Evolutionary conservation across 2,329 filamentous ascomycete species (phyloP).

Genomic region (Ceratocystiopsis brevicomis): DNA sequence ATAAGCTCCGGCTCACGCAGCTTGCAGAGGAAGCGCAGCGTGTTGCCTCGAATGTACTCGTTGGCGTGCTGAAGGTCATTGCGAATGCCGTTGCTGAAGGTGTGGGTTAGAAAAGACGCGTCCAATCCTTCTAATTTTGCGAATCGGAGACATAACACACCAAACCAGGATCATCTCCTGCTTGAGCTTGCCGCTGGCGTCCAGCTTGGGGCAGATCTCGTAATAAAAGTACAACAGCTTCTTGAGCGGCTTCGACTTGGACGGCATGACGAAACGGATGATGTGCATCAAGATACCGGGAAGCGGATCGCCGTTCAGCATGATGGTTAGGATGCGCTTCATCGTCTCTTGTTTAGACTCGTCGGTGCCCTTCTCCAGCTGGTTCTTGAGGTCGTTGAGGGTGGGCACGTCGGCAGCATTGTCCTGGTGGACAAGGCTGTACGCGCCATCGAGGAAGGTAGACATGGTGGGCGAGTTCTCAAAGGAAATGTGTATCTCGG

Average conservation of each 20-base stretch:
- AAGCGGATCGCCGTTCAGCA: slow-evolving; percentile 97
- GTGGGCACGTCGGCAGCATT: slow-evolving; percentile 85
- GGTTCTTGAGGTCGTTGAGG: slow-evolving; percentile 76
- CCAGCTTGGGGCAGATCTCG: slow-evolving; percentile 93
- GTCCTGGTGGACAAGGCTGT: slow-evolving; percentile 95
- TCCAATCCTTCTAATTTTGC: not conserved
- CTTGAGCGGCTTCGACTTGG: slow-evolving; percentile 89
- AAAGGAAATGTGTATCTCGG: not conserved
- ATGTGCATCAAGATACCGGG: slow-evolving; percentile 96
- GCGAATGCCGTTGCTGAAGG: slow-evolving; percentile 74
- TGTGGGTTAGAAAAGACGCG: slow-evolving; percentile 11
- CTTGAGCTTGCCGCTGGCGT: slow-evolving; percentile 83
- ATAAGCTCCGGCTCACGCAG: slow-evolving; percentile 88
- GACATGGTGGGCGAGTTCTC: slow-evolving; percentile 47
- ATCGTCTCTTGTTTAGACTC: slow-evolving; percentile 88
- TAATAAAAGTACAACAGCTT: slow-evolving; percentile 99
- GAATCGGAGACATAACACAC: slow-evolving; percentile 27
- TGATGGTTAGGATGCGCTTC: slow-evolving; percentile 89
- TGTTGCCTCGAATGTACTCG: slow-evolving; percentile 96
- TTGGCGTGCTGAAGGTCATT: slow-evolving; percentile 95
- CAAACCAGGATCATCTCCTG: slow-evolving; percentile 99
- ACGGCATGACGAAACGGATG: slow-evolving; percentile 98
- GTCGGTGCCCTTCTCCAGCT: slow-evolving; percentile 85
- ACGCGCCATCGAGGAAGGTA: slow-evolving; percentile 82
- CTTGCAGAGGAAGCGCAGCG: slow-evolving; percentile 94